Conservation (phyloP, 2,329 filamentous ascomycete species). For the Penicillium concentricum region DNA sequence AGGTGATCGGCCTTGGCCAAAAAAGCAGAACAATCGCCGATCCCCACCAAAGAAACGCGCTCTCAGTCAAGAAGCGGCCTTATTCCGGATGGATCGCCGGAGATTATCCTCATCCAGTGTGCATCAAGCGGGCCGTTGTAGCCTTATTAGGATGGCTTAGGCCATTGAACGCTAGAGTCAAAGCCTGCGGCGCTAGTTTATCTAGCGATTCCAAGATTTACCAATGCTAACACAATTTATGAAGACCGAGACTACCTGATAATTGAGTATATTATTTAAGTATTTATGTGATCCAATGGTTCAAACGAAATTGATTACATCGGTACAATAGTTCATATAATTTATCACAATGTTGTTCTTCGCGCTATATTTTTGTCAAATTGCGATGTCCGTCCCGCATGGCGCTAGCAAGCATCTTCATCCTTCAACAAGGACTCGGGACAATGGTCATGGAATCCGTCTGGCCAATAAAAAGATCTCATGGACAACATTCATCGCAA, state of each 20-base stretch:
- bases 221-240: neutral
- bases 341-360: neutral
- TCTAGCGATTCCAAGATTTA: neutral
- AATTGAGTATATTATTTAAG: neutral
- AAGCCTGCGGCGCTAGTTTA: neutral
- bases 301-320: neutral
- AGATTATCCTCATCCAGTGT: neutral
- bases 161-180: neutral
- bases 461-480: neutral
- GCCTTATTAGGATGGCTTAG: neutral
- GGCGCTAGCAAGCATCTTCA: neutral
- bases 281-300: too few relatives aligned
- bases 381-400: neutral
- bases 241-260: neutral
- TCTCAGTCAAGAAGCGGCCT: neutral
- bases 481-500: neutral
- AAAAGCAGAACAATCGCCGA: neutral
- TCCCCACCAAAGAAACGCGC: neutral
- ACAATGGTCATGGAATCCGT: neutral
- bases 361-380: neutral
- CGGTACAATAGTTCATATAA: neutral
- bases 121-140: neutral
- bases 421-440: neutral
- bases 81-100: neutral
- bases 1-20: neutral